Evolutionary conservation across 768 basidiomycete species (phyloP), one percentile per base, ranked within the genome.

Genomic region (Dentipellis sp.): DNA sequence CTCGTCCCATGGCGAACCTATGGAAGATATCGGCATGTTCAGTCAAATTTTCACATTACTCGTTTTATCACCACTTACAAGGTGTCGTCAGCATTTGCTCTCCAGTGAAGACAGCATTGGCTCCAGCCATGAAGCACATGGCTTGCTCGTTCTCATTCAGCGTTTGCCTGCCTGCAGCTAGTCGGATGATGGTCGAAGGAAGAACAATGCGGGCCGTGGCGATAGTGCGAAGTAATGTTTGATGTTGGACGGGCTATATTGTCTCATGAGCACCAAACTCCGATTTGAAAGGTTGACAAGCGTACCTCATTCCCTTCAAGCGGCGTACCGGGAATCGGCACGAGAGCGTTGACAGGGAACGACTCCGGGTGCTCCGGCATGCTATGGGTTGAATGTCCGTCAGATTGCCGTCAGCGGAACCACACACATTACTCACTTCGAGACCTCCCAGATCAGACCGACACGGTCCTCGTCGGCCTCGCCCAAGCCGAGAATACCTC

Each of bases 101-200:
- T 45, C 94, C 95, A n/a, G 95, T 98, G 69, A 98, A 98, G 58
- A 98, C 86, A 19, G 95, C 95, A 66, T 98, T 98, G 19, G 94
- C 95, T 21, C 95, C 95, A 0, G 95, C 94, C 89, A 98, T 88
- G 74, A 98, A 98, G 66, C 92, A 94, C 88, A 98, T 93, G 7
- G 88, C 93, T 68, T 98, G 95, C 70, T 97, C 90, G 9, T 89
- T 78, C 74, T 98, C 95, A 57, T 77, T 77, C 62, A 97, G 80
- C 1, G 83, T 89, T 68, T 92, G 92, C 64, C 95, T 77, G 55
- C 95, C 95, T 17, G 95, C 95, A 7, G 95, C 94, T 22, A 98
- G 83, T 56, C 95, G 83, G 57, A 98, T 97, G 65, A 98, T 97
- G 10, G 95, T 94, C 57, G 75, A 78, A 1, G 95, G 95, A 63